phyloP scores from a whole-genome alignment of 2,329 filamentous ascomycete genomes.

The Penicillium sp. region DNA sequence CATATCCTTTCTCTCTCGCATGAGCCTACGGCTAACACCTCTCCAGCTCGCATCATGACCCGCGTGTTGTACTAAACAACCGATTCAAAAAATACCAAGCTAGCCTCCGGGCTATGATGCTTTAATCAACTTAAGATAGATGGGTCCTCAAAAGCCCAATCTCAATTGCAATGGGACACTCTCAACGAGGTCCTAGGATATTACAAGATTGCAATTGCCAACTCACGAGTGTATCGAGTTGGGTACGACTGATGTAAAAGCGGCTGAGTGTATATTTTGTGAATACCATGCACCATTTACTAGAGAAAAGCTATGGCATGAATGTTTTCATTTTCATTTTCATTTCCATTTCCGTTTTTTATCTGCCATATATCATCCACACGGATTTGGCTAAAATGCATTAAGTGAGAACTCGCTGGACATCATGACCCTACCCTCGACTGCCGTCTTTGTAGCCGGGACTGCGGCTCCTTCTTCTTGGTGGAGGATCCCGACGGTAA shows the following conservation, averaged over 20 bases:
- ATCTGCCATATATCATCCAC: not conserved
- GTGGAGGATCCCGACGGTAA: slow-evolving; percentile 27
- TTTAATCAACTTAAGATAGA: slow-evolving; percentile 24
- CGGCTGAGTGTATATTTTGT: slow-evolving; percentile 10
- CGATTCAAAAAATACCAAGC: not conserved
- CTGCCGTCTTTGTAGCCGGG: slow-evolving; percentile 28
- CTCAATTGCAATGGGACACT: slow-evolving; percentile 8
- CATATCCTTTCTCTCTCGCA: not conserved
- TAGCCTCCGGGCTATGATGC: slow-evolving; percentile 2
- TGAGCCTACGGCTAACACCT: not conserved
- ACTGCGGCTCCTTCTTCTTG: slow-evolving; percentile 37
- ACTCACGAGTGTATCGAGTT: not conserved
- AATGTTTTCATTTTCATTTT: slow-evolving; percentile 3
- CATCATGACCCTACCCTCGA: slow-evolving; percentile 17
- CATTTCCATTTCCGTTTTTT: slow-evolving; percentile 3
- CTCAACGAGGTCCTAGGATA: slow-evolving; percentile 20
- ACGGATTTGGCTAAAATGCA: slow-evolving; percentile 5
- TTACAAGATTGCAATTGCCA: not conserved
- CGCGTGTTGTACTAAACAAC: slow-evolving; percentile 42
- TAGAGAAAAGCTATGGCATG: slow-evolving; percentile 14
- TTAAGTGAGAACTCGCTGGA: not conserved
- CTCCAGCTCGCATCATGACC: slow-evolving; percentile 46
- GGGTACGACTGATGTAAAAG: slow-evolving; percentile 1
- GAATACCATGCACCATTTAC: slow-evolving; percentile 4
- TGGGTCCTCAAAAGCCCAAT: slow-evolving; percentile 1